Percentiles rank a stretch among this genome's conserved stretches.
phyloP scores from a whole-genome alignment of 306 rosid species.

The Acacia crassicarpa region DNA sequence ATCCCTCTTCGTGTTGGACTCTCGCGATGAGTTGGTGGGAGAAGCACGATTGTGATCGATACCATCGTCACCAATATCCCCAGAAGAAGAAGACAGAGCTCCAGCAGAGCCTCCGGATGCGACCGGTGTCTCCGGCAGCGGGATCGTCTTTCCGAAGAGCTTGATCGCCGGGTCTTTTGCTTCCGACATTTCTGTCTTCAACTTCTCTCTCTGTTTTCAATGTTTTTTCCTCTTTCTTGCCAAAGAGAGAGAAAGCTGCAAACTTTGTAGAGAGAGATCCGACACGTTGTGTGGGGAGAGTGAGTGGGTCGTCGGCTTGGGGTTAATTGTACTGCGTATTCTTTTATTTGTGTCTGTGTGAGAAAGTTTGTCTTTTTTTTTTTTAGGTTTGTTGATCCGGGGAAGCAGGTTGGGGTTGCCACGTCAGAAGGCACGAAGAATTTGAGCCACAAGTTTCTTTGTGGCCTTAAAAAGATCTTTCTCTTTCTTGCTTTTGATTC shows the following conservation, averaged over 20 bases:
- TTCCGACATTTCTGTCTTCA: conserved; percentile 45
- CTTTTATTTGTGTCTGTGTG: not conserved
- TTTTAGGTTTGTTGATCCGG: not conserved
- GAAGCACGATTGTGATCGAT: conserved; percentile 7
- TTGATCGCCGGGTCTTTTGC: conserved; percentile 51
- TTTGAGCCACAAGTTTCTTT: conserved; percentile 38
- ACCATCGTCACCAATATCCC: not conserved
- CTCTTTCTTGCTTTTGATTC: conserved; percentile 26
- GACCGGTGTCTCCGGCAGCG: conserved; percentile 35
- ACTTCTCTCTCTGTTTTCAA: not conserved
- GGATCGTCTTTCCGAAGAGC: conserved; percentile 67
- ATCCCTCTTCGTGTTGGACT: conserved; percentile 19
- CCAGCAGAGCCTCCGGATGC: not conserved
- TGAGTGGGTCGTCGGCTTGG: conserved; percentile 4
- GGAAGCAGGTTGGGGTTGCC: not conserved
- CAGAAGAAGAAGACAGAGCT: conserved; percentile 7
- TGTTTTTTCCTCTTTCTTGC: not conserved
- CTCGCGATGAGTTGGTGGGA: conserved; percentile 21
- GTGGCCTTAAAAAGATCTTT: conserved; percentile 27
- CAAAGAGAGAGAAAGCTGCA: conserved; percentile 1
- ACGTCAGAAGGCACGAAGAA: conserved; percentile 29
- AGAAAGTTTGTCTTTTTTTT: not conserved
- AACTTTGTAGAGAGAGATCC: not conserved
- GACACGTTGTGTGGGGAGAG: conserved; percentile 31
- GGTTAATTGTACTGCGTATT: conserved; percentile 2